Evolutionary conservation across 2,329 filamentous ascomycete species (phyloP).

Genomic region (Colletotrichum musae): DNA sequence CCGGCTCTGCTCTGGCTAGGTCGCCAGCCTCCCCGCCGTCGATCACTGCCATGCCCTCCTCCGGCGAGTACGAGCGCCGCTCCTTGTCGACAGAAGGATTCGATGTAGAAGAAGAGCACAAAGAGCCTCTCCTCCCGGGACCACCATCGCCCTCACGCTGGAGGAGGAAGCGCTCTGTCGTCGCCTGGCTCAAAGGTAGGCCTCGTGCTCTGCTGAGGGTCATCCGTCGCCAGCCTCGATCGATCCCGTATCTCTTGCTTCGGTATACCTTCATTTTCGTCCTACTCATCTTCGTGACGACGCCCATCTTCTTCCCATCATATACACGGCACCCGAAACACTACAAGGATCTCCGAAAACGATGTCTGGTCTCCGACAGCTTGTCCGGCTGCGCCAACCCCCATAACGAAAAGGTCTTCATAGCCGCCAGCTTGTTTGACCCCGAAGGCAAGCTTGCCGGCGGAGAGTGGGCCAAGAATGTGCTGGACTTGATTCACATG

Average conservation of each 20-base stretch:
- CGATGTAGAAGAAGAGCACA: conserved; percentile 32
- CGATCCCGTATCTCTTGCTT: conserved; percentile 33
- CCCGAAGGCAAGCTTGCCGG: conserved; percentile 70
- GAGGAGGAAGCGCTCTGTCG: conserved; percentile 13
- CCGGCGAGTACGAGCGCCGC: conserved; percentile 5
- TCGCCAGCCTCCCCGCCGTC: background rate
- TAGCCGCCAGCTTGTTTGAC: conserved; percentile 80
- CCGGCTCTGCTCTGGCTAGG: background rate
- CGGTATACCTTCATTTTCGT: conserved; percentile 48
- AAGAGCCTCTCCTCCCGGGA: conserved; percentile 30
- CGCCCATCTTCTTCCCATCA: conserved; percentile 58
- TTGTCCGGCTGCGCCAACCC: conserved; percentile 55
- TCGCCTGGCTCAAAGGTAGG: conserved; percentile 32
- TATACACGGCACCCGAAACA: conserved; percentile 58
- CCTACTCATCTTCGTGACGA: conserved; percentile 49
- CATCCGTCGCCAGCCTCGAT: conserved; percentile 39
- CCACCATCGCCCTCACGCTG: background rate
- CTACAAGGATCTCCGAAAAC: conserved; percentile 50
- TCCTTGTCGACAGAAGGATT: conserved; percentile 31
- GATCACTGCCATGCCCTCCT: conserved; percentile 9
- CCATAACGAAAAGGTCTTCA: conserved; percentile 77
- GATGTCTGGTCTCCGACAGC: conserved; percentile 48
- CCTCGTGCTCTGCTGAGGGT: conserved; percentile 31
- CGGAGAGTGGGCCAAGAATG: conserved; percentile 74
- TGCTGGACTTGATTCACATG: conserved; percentile 74